Evolutionary conservation across 495 filamentous ascomycete species (phyloP), one percentile per base, ranked within the genome.

Genomic region (Aspergillus saccharolyticus): DNA sequence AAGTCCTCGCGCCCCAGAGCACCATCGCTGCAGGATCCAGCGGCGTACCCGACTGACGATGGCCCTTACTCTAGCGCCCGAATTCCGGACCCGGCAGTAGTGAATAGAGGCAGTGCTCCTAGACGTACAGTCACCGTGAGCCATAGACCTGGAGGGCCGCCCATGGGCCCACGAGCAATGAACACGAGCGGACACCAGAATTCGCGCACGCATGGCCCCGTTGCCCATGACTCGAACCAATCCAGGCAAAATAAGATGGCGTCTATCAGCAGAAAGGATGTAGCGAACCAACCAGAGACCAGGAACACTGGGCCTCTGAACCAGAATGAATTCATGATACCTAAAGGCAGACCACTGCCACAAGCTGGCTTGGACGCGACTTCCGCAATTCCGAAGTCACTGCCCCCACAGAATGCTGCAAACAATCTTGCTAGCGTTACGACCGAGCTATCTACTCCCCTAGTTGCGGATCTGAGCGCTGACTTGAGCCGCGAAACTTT

Each of bases 101-200:
- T 60, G 8, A 70, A 60, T 46, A 58, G 63, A 20, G 70, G 63
- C 20, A 68, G n/a, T 45, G 65, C 59, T 21, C 64, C 70, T 15
- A 65, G 63, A 53, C 61, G 66, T 42, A 60, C 71, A n/a, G 67
- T 69, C 17, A 67, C 71, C 25, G 57, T 74, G 49, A 72, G 64
- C 52, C 57, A 67, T 21, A 59, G 54, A 46, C 44, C 59, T 3
- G 61, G 44, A 20, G 45, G 44, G 6, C 44, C 52, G 19, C 55
- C 45, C 1, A 45, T 43, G 44, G 51, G 30, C 17, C 63, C 63
- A 17, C 63, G 56, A 21, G 52, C 63, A 28, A 42, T 58, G 28
- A 68, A 66, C 22, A 56, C 58, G 30, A 57, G 30, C 4, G 60
- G 53, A 3, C 28, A 53, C 47, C 58, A 39, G 10, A 52, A 58